phyloP scores from a whole-genome alignment of 148 eudicot species.

The Mesembryanthemum crystallinum region DNA sequence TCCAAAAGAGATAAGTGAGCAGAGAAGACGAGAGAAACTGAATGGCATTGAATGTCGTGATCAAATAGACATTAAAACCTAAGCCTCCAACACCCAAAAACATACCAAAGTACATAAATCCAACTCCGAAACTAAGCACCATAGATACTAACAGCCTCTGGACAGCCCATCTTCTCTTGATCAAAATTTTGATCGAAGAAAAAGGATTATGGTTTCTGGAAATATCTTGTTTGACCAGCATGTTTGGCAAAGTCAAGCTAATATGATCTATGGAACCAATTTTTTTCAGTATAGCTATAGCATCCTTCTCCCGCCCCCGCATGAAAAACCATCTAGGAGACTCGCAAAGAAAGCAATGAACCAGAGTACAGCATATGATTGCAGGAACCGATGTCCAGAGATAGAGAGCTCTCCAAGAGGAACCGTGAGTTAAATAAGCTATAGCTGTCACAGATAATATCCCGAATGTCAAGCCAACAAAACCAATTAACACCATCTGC shows the following conservation, averaged over 20 bases:
- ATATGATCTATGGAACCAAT: constrained; percentile 19
- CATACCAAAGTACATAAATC: constrained; percentile 34
- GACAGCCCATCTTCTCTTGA: constrained; percentile 28
- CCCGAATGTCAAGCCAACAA: constrained; percentile 17
- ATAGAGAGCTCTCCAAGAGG: constrained; percentile 30
- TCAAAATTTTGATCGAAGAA: constrained; percentile 16
- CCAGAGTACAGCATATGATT: constrained; percentile 1
- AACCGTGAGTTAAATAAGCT: constrained; percentile 18
- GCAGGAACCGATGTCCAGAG: constrained; percentile 31
- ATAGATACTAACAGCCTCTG: constrained; percentile 20
- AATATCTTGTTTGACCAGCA: not conserved
- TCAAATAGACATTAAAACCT: constrained; percentile 24
- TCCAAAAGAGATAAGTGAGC: constrained; percentile 18
- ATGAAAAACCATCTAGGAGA: constrained; percentile 34
- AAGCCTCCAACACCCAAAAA: constrained; percentile 32
- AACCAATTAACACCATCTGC: constrained; percentile 23
- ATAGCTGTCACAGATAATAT: constrained; percentile 15
- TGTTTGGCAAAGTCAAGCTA: not conserved
- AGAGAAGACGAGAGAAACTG: constrained; percentile 15
- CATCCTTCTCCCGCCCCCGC: constrained; percentile 17
- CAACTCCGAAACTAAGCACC: constrained; percentile 30
- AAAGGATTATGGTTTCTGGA: constrained; percentile 12
- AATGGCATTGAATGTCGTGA: constrained; percentile 21
- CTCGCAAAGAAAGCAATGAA: constrained; percentile 23
- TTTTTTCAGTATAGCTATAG: constrained; percentile 10